Conservation (phyloP, 148 eudicot species). For the Cornus controversa region DNA sequence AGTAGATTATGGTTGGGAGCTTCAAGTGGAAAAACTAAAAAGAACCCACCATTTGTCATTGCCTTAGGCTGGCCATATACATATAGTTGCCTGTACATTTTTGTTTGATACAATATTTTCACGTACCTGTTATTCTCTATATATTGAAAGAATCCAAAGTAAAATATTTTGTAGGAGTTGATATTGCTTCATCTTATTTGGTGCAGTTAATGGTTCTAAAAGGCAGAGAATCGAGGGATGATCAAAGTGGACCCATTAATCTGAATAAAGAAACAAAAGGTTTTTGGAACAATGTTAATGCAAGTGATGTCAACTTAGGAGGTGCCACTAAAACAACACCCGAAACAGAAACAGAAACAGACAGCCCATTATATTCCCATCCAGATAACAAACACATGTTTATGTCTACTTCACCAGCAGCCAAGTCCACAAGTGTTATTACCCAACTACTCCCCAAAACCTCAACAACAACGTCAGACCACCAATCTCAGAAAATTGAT, state of each 20-base stretch:
- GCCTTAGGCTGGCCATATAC: background rate
- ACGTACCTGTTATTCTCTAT: too few relatives aligned
- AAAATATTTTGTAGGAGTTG: background rate
- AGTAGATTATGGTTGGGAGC: background rate
- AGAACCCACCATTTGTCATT: background rate
- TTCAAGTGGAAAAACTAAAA: background rate
- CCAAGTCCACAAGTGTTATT: slow-evolving; percentile 14
- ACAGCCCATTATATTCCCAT: slow-evolving; percentile 8
- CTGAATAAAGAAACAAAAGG: slow-evolving; percentile 59
- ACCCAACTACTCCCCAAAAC: slow-evolving; percentile 28
- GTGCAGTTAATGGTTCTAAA: slow-evolving; percentile 55
- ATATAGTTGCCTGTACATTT: background rate
- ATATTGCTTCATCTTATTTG: background rate
- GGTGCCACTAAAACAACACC: slow-evolving; percentile 33
- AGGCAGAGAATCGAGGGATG: slow-evolving; percentile 42
- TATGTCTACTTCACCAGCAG: slow-evolving; percentile 13
- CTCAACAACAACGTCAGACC: slow-evolving; percentile 21
- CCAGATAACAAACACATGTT: slow-evolving; percentile 14
- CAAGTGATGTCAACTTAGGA: slow-evolving; percentile 55
- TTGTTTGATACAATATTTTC: background rate
- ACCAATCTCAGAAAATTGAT: slow-evolving; percentile 12
- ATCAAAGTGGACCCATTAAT: slow-evolving; percentile 49
- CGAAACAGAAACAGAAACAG: too few relatives aligned
- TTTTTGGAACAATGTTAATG: slow-evolving; percentile 77
- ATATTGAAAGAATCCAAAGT: slow-evolving; percentile 7